phyloP scores from a whole-genome alignment of 371 early-diverging fungal genomes.

The Amoeboaphelidium occidentale region DNA sequence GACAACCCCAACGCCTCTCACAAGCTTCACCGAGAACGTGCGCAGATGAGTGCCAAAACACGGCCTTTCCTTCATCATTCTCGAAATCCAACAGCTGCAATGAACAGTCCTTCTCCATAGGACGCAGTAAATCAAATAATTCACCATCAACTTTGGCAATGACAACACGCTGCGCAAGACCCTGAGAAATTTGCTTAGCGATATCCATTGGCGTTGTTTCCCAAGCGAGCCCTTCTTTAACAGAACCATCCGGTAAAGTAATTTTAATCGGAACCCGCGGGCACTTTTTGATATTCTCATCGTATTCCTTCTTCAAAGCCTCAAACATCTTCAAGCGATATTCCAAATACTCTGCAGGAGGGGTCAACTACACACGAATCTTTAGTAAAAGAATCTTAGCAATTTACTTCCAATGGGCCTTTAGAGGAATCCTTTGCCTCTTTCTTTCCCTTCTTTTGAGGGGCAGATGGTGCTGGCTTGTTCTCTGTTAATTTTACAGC shows the following conservation, averaged over 20 bases:
- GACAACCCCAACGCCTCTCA: conserved; percentile 83
- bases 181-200: conserved; percentile 62
- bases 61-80: conserved; percentile 53
- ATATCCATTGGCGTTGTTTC: conserved; percentile 91
- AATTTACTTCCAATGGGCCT: too few relatives aligned
- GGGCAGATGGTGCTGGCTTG: too few relatives aligned
- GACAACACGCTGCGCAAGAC: conserved; percentile 66
- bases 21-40: conserved; percentile 97
- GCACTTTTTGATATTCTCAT: conserved; percentile 43
- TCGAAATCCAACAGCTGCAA: conserved; percentile 93
- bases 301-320: conserved; percentile 43
- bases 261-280: conserved; percentile 65
- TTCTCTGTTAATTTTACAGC: too few relatives aligned
- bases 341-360: conserved; percentile 44
- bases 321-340: conserved; percentile 82
- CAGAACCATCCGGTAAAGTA: conserved; percentile 68
- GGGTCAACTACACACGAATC: too few relatives aligned
- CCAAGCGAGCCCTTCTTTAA: conserved; percentile 67
- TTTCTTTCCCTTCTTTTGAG: too few relatives aligned
- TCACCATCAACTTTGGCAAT: conserved; percentile 81
- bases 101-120: conserved; percentile 48
- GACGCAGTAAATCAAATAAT: conserved; percentile 78
- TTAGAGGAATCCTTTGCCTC: too few relatives aligned
- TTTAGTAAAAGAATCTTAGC: too few relatives aligned
- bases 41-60: conserved; percentile 99